Evolutionary conservation across 768 basidiomycete genomes (phyloP), one percentile per base, ranked within the genome.

Genomic region (Kwoniella dendrophila): DNA sequence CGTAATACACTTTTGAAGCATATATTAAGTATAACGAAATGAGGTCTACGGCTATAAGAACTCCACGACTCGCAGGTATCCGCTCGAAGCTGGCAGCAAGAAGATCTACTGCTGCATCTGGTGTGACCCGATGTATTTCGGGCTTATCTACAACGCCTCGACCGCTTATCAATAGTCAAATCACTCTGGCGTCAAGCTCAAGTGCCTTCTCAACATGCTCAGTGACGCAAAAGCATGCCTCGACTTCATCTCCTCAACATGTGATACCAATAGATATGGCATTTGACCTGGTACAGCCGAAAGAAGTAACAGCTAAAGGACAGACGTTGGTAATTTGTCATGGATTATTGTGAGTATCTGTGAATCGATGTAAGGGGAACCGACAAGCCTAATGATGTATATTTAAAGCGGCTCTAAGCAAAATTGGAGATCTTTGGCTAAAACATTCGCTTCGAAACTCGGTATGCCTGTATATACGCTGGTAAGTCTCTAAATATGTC

Each of bases 351-450:
- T 75, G 49, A 66, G 75, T 67, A 29, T 14, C 30, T n/a, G 32
- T 24, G 2, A 11, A 26, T 18, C 58, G n/a, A 2, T n/a, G 43
- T 59, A 24, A 1, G 18, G 22, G 11, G 20, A n/a, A 20, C 7
- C 10, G 8, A 32, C 26, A 26, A 20, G 38, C 22, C 11, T 2
- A 30, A 27, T 1, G 45, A 16, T 38, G 29, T 36, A 7, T 3
- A 14, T 20, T 2, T 43, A n/a, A 52, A 92, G 90, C 68, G 92
- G 91, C 0, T 90, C 88, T 38, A 92, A 93, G 74, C 85, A 92
- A 61, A 95, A 95, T 75, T 96, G 91, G 90, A 81, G 84, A 4
- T 89, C 90, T 0, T 82, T 95, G 4, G 85, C 89, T 5, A 90
- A 89, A 69, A 85, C 86, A 0, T 86, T 96, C 63, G 81, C 84